phyloP scores from a whole-genome alignment of 768 basidiomycete species.

The Psilocybe sp. region DNA sequence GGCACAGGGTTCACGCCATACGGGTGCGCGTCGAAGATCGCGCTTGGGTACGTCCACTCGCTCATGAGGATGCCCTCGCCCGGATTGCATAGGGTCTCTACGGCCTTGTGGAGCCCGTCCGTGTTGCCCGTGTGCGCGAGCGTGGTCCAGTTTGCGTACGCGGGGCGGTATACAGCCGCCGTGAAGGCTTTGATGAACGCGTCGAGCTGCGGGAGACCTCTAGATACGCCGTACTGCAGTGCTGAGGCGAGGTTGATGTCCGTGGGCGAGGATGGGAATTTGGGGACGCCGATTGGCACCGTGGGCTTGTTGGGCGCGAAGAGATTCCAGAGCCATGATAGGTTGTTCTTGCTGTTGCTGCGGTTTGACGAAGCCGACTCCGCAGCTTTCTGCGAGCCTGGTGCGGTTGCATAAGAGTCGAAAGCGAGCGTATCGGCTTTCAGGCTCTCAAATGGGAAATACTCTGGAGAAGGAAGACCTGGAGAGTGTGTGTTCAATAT shows the following conservation, averaged over 20 bases:
- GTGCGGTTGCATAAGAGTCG: slow-evolving; percentile 10
- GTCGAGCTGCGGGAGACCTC: slow-evolving; percentile 57
- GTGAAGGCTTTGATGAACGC: slow-evolving; percentile 58
- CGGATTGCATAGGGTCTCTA: slow-evolving; percentile 61
- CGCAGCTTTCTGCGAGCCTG: slow-evolving; percentile 13
- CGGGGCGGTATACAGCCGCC: slow-evolving; percentile 51
- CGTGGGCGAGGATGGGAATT: slow-evolving; percentile 44
- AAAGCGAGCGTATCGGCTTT: slow-evolving; percentile 49
- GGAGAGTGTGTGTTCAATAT: not conserved
- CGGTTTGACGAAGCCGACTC: slow-evolving; percentile 8
- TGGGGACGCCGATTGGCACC: slow-evolving; percentile 53
- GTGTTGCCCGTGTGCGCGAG: slow-evolving; percentile 69
- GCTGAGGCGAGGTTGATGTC: slow-evolving; percentile 60
- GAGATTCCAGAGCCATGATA: slow-evolving; percentile 61
- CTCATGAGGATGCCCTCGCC: slow-evolving; percentile 57
- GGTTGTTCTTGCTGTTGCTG: not conserved
- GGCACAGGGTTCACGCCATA: slow-evolving; percentile 45
- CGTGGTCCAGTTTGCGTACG: slow-evolving; percentile 56
- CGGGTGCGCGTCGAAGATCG: slow-evolving; percentile 34
- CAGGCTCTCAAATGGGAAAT: slow-evolving; percentile 68
- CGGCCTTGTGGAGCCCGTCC: slow-evolving; percentile 62
- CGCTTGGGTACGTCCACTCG: slow-evolving; percentile 78
- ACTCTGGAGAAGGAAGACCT: slow-evolving; percentile 66
- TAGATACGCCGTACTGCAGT: slow-evolving; percentile 62
- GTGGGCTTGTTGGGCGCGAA: slow-evolving; percentile 44